phyloP scores from a whole-genome alignment of 305 asterid genomes.

The Fraxinus velutina region DNA sequence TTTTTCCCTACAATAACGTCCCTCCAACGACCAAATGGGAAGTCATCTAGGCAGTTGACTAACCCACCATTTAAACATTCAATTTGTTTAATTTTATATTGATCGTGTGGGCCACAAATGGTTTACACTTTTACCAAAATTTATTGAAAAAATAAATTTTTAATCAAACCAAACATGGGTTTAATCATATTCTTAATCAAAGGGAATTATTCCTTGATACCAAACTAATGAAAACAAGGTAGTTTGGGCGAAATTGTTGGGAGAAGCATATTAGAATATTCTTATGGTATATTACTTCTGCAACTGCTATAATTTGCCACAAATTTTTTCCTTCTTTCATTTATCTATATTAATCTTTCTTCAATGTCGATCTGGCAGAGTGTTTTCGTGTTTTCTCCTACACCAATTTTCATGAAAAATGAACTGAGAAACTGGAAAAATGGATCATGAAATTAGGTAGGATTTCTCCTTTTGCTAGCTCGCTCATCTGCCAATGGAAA shows the following conservation, averaged over 20 bases:
- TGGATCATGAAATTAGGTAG: neutral
- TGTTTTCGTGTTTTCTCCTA: neutral
- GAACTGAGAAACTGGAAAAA: neutral
- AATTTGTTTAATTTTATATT: too few relatives aligned
- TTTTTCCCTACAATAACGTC: too few relatives aligned
- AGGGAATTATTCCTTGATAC: neutral
- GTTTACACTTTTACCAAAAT: too few relatives aligned
- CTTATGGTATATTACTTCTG: slow-evolving; percentile 35
- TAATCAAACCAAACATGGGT: neutral
- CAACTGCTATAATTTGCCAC: neutral
- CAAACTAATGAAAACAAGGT: neutral
- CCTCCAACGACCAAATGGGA: too few relatives aligned
- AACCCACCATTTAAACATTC: too few relatives aligned
- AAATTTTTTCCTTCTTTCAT: neutral
- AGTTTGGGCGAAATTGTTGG: slow-evolving; percentile 24
- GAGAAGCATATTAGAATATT: slow-evolving; percentile 42
- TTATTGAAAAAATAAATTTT: too few relatives aligned
- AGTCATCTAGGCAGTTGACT: too few relatives aligned
- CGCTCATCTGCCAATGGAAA: neutral
- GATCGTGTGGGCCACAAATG: too few relatives aligned
- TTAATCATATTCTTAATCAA: neutral
- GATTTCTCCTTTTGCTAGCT: neutral
- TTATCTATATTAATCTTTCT: neutral
- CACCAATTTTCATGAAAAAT: neutral
- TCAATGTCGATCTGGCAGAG: neutral